phyloP scores from a whole-genome alignment of 169 alveolate species.

The Cyclospora cayetanensis region DNA sequence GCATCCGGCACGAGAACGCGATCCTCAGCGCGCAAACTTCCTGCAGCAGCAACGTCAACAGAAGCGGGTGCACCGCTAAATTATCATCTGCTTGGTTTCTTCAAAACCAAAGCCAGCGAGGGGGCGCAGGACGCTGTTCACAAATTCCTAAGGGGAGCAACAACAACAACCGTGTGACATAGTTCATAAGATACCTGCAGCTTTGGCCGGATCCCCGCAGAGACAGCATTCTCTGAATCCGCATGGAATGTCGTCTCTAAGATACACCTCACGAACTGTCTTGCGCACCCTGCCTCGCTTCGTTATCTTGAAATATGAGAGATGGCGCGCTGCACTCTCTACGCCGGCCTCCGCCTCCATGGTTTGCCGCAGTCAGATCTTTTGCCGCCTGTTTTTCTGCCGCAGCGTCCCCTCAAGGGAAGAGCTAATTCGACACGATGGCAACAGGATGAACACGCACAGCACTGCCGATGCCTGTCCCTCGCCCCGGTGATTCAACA shows the following conservation, averaged over 20 bases:
- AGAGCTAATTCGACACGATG: too few relatives aligned
- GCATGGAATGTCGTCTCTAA: slow-evolving; percentile 83
- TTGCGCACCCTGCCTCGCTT: slow-evolving; percentile 82
- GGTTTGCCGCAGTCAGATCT: too few relatives aligned
- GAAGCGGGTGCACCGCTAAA: too few relatives aligned
- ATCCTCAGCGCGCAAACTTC: not conserved
- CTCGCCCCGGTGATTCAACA: too few relatives aligned
- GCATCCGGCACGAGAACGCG: slow-evolving; percentile 28
- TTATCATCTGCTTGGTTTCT: too few relatives aligned
- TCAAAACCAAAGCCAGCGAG: too few relatives aligned
- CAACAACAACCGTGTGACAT: not conserved
- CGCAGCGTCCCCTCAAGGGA: too few relatives aligned
- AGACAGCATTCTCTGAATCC: slow-evolving; percentile 74
- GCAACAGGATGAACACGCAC: too few relatives aligned
- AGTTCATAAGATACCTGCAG: not conserved
- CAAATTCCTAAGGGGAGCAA: too few relatives aligned
- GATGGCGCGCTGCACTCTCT: not conserved
- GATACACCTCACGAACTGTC: slow-evolving; percentile 82
- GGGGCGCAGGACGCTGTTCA: too few relatives aligned
- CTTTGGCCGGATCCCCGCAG: slow-evolving; percentile 59
- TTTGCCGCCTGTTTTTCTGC: too few relatives aligned
- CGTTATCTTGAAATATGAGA: slow-evolving; percentile 72
- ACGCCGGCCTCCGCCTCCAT: not conserved
- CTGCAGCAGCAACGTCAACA: not conserved
- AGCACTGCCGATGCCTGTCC: too few relatives aligned